Base-by-base conservation (phyloP, 768 basidiomycete species). In the Boletus tylopilopsis region DNA sequence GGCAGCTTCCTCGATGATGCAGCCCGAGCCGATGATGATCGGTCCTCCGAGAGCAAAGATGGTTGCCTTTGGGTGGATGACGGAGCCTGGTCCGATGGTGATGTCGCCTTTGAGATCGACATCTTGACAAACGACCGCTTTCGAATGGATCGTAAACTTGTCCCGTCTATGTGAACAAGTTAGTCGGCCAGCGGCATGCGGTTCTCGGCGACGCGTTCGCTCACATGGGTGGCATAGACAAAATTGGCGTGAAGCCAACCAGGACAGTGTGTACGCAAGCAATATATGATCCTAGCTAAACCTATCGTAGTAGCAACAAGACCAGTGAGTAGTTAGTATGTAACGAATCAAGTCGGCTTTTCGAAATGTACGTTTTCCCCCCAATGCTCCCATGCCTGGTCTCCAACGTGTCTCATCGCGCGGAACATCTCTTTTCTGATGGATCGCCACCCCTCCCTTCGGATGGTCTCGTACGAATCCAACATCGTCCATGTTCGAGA, bases 81-180 rank as follows among this genome's bases (percentile, higher is more conserved):
- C 84, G 0, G 87, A 86, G 83, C 90, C 88, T 64, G 89, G 76
- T 23, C 93, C 94, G 49, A 99, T 87, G 18, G 93, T 94, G 46
- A 95, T 89, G 61, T 94, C 88, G 43, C 96, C 95, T 64, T 91
- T 90, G 58, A 98, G 76, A 54, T 97, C 94, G 25, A 91, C 90
- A 72, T 96, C 94, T 63, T 92, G 88, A 64, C 90, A 92, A 24
- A 97, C 87, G 41, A 95, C 78, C 6, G 92, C 88, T 64, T 85
- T 91, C 3, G 93, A 89, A 57, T 95, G 91, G 38, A 96, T 90
- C 6, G 85, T 87, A 62, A 90, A 86, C 64, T 88, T 90, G 73
- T 93, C 88, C 57, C 87, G 87, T 68, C 90, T 93, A 62, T 4
- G 19, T 40, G 34, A n/a, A 11, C 6, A 21, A 2, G 33, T 54